Evolutionary conservation across 1,284 basidiomycete genomes (phyloP).

Genomic region (Butyriboletus appendiculatus): DNA sequence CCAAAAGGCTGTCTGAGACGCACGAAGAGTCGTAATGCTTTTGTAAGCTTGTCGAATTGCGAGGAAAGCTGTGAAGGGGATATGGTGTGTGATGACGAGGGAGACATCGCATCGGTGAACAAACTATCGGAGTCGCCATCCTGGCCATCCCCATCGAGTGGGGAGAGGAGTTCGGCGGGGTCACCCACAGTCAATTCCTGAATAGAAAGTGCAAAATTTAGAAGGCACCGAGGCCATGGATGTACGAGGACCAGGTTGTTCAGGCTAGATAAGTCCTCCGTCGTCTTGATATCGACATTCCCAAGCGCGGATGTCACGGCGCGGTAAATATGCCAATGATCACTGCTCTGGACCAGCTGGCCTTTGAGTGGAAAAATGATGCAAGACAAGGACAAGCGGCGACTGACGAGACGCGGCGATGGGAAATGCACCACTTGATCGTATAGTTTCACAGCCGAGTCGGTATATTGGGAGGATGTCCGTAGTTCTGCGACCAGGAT

Average conservation of each 20-base stretch:
- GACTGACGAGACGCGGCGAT: neutral
- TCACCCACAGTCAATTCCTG: neutral
- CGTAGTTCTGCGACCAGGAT: neutral
- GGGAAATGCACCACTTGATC: neutral
- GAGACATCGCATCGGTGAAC: no score
- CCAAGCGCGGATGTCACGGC: neutral
- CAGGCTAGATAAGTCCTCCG: neutral
- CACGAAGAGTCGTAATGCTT: neutral
- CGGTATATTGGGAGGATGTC: neutral
- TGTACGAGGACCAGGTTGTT: neutral
- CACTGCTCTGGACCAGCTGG: neutral
- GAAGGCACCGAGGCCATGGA: conserved; percentile 3
- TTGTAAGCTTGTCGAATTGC: no score
- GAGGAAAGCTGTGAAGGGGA: no score
- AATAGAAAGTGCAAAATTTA: neutral
- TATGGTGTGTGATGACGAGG: no score
- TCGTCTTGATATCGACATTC: neutral
- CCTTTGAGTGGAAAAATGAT: neutral
- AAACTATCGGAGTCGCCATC: no score
- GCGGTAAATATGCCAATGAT: neutral
- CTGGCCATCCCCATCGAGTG: no score
- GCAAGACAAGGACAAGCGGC: neutral
- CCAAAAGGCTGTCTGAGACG: conserved; percentile 3
- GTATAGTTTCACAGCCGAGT: neutral
- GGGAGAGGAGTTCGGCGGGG: neutral